Conservation (phyloP, 306 rosid genomes). For the Fragaria iinumae region DNA sequence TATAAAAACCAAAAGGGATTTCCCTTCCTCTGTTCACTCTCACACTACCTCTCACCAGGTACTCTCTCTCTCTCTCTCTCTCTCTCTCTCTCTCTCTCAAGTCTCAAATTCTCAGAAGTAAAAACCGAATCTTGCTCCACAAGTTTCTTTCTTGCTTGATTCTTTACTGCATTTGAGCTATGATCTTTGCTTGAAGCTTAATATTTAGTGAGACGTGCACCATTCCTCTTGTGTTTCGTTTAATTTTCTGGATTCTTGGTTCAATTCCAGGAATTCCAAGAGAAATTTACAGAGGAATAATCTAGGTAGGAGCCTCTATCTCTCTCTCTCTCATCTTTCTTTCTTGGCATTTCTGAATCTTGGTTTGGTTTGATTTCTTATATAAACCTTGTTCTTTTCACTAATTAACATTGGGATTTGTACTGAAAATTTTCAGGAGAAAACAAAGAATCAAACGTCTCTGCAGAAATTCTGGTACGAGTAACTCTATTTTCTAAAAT, state of each 20-base stretch:
- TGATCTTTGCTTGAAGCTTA: no score
- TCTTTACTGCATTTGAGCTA: no score
- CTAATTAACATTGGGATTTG: no score
- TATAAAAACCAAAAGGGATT: not conserved
- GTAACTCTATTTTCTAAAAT: no score
- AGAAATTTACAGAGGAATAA: not conserved
- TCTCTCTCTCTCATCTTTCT: no score
- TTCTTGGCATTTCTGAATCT: no score
- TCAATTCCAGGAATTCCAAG: not conserved
- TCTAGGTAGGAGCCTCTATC: no score
- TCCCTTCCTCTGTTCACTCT: not conserved
- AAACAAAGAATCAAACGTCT: no score
- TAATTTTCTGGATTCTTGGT: not conserved
- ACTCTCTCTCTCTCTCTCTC: not conserved
- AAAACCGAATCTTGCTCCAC: not conserved
- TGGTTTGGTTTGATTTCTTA: no score
- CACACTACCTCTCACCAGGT: not conserved
- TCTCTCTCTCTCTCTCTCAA: not conserved
- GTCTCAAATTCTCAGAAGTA: not conserved
- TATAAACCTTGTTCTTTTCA: no score
- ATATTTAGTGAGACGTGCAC: not conserved
- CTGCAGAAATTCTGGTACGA: no score
- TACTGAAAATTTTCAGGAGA: no score
- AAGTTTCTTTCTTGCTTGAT: not conserved
- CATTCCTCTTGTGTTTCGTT: not conserved